Evolutionary conservation across 441 rosid genomes (phyloP).

Genomic region (Jatropha multifida): DNA sequence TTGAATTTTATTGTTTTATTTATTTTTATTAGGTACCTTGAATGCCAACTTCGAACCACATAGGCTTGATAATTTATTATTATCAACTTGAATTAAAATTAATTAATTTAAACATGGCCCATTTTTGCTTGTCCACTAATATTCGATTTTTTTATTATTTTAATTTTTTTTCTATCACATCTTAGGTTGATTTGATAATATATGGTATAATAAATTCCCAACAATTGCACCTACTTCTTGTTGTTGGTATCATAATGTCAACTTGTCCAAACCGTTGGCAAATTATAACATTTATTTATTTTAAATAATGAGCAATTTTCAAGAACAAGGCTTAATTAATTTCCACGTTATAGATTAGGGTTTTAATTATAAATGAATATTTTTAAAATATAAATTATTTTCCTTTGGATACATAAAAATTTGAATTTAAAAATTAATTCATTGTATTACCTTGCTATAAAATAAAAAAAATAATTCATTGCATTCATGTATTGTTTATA

Average conservation of each 20-base stretch:
- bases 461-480: too few relatives aligned
- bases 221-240: not conserved
- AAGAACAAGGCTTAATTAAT: not conserved
- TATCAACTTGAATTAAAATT: conserved; percentile 22
- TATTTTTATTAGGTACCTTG: not conserved
- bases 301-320: not conserved
- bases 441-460: too few relatives aligned
- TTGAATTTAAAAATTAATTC: too few relatives aligned
- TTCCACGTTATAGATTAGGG: too few relatives aligned
- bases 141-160: not conserved
- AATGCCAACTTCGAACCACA: conserved; percentile 26
- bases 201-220: not conserved
- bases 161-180: not conserved
- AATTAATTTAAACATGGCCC: conserved; percentile 6
- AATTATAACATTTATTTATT: not conserved
- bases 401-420: too few relatives aligned
- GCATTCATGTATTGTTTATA: too few relatives aligned
- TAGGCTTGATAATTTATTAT: conserved; percentile 10
- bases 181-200: conserved; percentile 8
- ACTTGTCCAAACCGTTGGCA: not conserved
- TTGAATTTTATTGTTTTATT: not conserved
- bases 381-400: too few relatives aligned
- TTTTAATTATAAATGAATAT: too few relatives aligned
- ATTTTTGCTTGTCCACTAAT: conserved; percentile 14
- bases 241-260: conserved; percentile 17